Evolutionary conservation across 768 basidiomycete species (phyloP).

Genomic region (Daedaleopsis sinensis): DNA sequence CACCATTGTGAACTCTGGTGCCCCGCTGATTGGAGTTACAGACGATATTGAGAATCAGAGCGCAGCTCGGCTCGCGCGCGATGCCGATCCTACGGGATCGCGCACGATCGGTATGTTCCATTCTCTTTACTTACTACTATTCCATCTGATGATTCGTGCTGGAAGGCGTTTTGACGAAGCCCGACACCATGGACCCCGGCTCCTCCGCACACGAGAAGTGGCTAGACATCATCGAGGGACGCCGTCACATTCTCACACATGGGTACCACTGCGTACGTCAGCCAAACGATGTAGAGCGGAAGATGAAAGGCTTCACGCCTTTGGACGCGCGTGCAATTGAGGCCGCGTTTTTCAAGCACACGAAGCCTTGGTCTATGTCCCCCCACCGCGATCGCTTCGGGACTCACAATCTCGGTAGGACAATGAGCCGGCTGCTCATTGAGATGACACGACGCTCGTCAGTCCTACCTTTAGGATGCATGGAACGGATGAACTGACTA

Average conservation of each 20-base stretch:
- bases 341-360: conserved; percentile 48
- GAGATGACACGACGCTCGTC: conserved; percentile 9
- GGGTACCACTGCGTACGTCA: conserved; percentile 68
- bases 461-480: neutral
- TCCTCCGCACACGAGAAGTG: conserved; percentile 47
- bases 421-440: conserved; percentile 55
- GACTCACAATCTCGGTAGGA: conserved; percentile 51
- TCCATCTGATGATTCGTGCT: neutral
- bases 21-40: conserved; percentile 26
- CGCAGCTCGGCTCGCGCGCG: conserved; percentile 61
- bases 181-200: conserved; percentile 55
- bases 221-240: conserved; percentile 56
- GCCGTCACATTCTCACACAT: conserved; percentile 44
- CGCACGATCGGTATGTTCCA: conserved; percentile 63
- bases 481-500: neutral
- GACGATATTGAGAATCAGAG: conserved; percentile 82
- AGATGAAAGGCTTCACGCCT: conserved; percentile 35
- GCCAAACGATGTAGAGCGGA: conserved; percentile 60
- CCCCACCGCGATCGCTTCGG: conserved; percentile 54
- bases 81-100: conserved; percentile 58
- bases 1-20: conserved; percentile 33
- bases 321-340: conserved; percentile 42
- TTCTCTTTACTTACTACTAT: too few species aligned
- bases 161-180: conserved; percentile 71
- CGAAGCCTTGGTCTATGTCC: conserved; percentile 54